Percentiles rank a stretch among this genome's conserved stretches.
phyloP scores from a whole-genome alignment of 306 rosid species.

The Vicia faba region DNA sequence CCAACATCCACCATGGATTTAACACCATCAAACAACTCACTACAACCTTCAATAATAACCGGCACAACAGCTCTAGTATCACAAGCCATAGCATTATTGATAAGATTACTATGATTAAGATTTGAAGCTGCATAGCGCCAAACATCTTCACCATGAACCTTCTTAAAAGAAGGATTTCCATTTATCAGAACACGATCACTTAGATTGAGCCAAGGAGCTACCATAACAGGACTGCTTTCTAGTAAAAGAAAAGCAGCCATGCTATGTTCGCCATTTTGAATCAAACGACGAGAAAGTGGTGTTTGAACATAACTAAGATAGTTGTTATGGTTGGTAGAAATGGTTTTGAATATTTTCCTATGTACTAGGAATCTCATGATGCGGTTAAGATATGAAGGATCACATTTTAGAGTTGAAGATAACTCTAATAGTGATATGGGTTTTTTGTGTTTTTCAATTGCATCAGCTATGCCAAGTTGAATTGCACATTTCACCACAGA shows the following conservation, averaged over 20 bases:
- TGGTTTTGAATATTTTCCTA: conserved; percentile 52
- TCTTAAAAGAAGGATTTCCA: conserved; percentile 38
- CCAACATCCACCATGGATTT: conserved; percentile 71
- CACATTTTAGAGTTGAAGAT: conserved; percentile 49
- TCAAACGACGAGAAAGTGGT: conserved; percentile 44
- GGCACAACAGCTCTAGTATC: conserved; percentile 43
- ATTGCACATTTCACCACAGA: conserved; percentile 69
- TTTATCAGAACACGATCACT: no score
- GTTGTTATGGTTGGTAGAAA: background rate
- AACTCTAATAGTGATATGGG: conserved; percentile 54
- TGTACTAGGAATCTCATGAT: conserved; percentile 58
- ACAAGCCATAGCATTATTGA: conserved; percentile 75
- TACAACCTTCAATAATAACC: conserved; percentile 39
- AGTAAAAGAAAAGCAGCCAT: no score
- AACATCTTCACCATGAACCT: conserved; percentile 52
- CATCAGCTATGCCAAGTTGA: conserved; percentile 67
- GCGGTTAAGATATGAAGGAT: conserved; percentile 42
- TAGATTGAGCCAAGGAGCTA: no score
- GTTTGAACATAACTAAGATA: conserved; percentile 34
- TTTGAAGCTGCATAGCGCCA: conserved; percentile 49
- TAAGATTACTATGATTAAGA: conserved; percentile 42
- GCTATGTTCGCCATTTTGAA: no score
- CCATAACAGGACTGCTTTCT: no score
- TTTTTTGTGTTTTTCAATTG: conserved; percentile 60
- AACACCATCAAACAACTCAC: conserved; percentile 52